Base-by-base conservation (phyloP, 495 filamentous ascomycete species). In the Paragyromitra xinjiangensis region DNA sequence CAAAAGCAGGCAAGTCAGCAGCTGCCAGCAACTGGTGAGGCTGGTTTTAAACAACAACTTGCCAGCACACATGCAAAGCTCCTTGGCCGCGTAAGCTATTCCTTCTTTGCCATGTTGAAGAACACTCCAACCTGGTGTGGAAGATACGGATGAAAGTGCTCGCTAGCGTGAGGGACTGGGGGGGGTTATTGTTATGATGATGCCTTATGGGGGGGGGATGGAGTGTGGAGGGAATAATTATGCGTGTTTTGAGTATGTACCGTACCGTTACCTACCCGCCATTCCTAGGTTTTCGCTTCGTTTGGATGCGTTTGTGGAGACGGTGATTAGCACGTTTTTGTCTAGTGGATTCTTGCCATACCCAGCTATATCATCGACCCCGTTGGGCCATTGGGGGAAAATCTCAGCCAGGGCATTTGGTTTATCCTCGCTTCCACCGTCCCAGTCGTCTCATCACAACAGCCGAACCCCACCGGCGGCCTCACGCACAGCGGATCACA, bases 381-480 rank as follows among this genome's bases (percentile, higher is more conserved):
- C 48, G 39, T 77, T 55, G 63, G 44, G 29, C 48, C 22, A 22
- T 16, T n/a, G 6, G 50, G 11, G n/a, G n/a, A 8, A 44, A 77
- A 69, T 65, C 48, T 64, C 61, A 63, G 74, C 56, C 55, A 51
- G 77, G 78, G 59, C 42, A 45, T 65, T 78, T 80, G 55, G 71
- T 74, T 77, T 77, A 74, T 71, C 78, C 74, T 81, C 76, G 78
- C 78, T 80, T 80, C 78, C 55, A 71, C 61, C 42, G 72, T 56
- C 78, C 77, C 39, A 79, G 66, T 78, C 55, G 55, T 66, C 68
- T 75, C 63, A 70, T 51, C 37, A 68, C 71, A 81, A 81, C 78
- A 81, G 78, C 79, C 78, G 79, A 81, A 81, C 76, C 78, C 77
- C 63, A 78, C 75, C 73, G 77, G 76, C 76, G 75, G 77, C 77